A percentile compares a stretch with the other conserved stretches of the same genome.
These are phyloP conservation scores for Ogataea allantospora DNA, from an alignment of 805 yeast species.

Conservation along the genomic window DNA sequence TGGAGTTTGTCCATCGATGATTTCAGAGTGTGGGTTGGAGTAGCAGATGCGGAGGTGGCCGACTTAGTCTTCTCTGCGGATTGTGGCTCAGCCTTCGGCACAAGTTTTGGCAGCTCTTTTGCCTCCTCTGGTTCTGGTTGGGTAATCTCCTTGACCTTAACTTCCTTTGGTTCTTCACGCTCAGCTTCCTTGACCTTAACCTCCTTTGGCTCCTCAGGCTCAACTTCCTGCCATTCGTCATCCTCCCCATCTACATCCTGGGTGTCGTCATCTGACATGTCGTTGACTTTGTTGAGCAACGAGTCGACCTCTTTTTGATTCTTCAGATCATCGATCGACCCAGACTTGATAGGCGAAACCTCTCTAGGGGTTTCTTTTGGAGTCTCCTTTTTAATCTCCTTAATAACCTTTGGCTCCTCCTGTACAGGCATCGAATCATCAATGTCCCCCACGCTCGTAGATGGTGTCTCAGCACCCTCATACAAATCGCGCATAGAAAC, in stretches of 20 bases:
- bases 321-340: conserved; percentile 43
- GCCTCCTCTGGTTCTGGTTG: conserved; percentile 1
- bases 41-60: conserved; percentile 35
- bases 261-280: conserved; percentile 40
- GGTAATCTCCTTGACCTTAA: background rate
- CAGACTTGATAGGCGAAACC: conserved; percentile 6
- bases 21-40: conserved; percentile 61
- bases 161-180: background rate
- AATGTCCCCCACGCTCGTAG: conserved; percentile 30
- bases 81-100: conserved; percentile 12
- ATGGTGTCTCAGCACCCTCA: conserved; percentile 68
- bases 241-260: conserved; percentile 31
- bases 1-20: conserved; percentile 70
- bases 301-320: conserved; percentile 46
- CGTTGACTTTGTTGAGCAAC: conserved; percentile 45
- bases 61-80: conserved; percentile 11
- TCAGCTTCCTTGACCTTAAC: background rate
- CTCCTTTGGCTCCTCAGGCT: background rate
- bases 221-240: conserved; percentile 30
- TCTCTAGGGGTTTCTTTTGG: conserved; percentile 12
- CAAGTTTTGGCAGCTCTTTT: conserved; percentile 6
- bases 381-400: conserved; percentile 7
- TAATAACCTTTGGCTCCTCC: conserved; percentile 8
- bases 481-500: conserved; percentile 72
- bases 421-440: conserved; percentile 3